Percentiles rank a stretch among this genome's conserved stretches.
Evolutionary conservation across 345 rosid genomes (phyloP).

Genomic region (Eucalyptus viminalis): DNA sequence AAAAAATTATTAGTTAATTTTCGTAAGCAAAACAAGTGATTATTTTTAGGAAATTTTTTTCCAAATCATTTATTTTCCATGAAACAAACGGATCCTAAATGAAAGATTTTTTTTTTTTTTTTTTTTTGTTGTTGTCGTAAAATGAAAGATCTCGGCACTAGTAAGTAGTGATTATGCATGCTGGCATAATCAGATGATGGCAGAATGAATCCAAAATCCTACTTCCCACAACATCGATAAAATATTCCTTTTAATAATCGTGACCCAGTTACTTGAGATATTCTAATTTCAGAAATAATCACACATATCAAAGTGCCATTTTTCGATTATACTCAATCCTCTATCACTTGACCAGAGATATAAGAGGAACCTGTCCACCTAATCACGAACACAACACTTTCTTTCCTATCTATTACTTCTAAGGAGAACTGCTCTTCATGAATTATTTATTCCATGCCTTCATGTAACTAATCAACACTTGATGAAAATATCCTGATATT

Average conservation of each 20-base stretch:
- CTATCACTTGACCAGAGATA: background rate
- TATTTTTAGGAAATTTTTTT: background rate
- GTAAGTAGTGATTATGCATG: background rate
- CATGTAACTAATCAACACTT: background rate
- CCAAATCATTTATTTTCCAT: background rate
- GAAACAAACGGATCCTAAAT: background rate
- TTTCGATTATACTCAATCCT: background rate
- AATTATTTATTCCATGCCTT: background rate
- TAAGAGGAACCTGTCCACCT: background rate
- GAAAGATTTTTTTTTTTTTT: too few species aligned
- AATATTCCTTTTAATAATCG: background rate
- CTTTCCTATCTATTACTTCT: background rate
- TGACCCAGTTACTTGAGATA: background rate
- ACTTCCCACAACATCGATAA: background rate
- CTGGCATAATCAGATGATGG: background rate
- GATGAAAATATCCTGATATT: background rate
- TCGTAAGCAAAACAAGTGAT: background rate
- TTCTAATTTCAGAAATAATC: background rate
- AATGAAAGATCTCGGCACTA: background rate
- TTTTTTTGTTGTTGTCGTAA: too few species aligned
- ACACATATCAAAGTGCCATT: background rate
- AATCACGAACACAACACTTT: background rate
- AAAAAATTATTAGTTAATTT: too few species aligned
- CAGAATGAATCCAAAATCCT: background rate
- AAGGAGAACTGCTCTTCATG: background rate